Evolutionary conservation across 306 rosid genomes (phyloP).

Genomic region (Geum urbanum): DNA sequence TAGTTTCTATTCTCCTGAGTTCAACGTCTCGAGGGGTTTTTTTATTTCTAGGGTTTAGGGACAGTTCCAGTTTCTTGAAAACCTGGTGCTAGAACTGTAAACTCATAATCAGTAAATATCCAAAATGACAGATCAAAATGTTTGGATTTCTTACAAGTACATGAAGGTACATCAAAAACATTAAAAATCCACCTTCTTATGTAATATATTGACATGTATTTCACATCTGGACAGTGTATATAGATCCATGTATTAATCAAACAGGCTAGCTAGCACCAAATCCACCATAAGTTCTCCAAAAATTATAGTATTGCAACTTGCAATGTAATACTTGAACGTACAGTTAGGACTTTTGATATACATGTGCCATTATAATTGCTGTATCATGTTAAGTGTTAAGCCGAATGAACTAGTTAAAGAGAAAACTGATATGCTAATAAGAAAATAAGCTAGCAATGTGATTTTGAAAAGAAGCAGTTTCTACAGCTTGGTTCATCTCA

Average conservation of each 20-base stretch:
- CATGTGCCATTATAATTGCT: neutral
- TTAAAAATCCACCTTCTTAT: neutral
- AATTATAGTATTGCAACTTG: constrained; percentile 13
- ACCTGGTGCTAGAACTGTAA: constrained; percentile 4
- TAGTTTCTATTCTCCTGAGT: too few relatives aligned
- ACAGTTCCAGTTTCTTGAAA: constrained; percentile 3
- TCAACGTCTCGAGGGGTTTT: too few relatives aligned
- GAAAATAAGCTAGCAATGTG: neutral
- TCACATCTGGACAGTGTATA: neutral
- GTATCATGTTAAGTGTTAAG: neutral
- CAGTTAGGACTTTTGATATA: constrained; percentile 1
- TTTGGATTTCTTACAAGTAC: neutral
- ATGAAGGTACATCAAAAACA: constrained; percentile 1
- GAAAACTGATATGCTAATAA: neutral
- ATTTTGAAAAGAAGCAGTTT: neutral
- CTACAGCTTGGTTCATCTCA: neutral
- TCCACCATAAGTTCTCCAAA: neutral
- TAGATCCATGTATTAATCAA: constrained; percentile 8
- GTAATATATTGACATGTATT: neutral
- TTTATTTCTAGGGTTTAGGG: too few relatives aligned
- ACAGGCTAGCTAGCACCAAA: neutral
- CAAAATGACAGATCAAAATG: neutral
- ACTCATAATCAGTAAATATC: neutral
- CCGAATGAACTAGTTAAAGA: neutral
- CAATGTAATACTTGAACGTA: neutral